Base-by-base conservation (phyloP, 2,329 filamentous ascomycete genomes). In the Scytalidium sp. region DNA sequence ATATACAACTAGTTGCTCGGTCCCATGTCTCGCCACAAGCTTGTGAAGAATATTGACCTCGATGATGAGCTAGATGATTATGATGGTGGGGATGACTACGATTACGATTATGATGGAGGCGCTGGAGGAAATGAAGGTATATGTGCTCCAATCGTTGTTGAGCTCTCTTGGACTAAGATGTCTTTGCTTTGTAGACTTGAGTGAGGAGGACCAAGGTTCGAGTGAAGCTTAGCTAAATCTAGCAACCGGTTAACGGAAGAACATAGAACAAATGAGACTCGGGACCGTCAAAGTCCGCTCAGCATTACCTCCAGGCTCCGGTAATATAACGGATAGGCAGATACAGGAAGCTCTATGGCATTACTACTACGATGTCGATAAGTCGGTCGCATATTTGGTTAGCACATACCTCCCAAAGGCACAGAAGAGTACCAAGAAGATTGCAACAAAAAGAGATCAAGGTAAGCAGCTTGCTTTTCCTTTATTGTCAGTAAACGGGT, bases 271-370 rank as follows among this genome's bases (percentile, higher is more conserved):
- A 53, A 80, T 95, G 79, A 76, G 78, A 36, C 68, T 80, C 36
- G 86, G 84, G 45, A 90, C 85, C 1, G 73, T 77, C 36, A 76
- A 85, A 56, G 87, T 95, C 29, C 78, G 81, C 51, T 75, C 75
- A 53, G 77, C 79, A 8, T 74, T 96, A n/a, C 86, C 83, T 6
- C 67, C 72, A 9, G 75, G 79, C 76, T 29, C 71, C 67, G 50
- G 63, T 21, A 57, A 54, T n/a, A 72, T 80, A n/a, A 76, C 80
- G 4, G 81, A 86, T 52, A 73, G 75, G 32, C 87, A 96, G 64
- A 93, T 97, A 54, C 84, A 96, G 66, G 93, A 97, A 53, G 81
- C 92, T 0, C 70, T 99, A 15, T 97, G 91, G 90, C 84, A 99
- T 69, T 97, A 97, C 69, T 97, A 93, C 67, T 97, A 92, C 66